phyloP scores from a whole-genome alignment of 352 stramenopile genomes.

The Phytophthora chlamydospora region DNA sequence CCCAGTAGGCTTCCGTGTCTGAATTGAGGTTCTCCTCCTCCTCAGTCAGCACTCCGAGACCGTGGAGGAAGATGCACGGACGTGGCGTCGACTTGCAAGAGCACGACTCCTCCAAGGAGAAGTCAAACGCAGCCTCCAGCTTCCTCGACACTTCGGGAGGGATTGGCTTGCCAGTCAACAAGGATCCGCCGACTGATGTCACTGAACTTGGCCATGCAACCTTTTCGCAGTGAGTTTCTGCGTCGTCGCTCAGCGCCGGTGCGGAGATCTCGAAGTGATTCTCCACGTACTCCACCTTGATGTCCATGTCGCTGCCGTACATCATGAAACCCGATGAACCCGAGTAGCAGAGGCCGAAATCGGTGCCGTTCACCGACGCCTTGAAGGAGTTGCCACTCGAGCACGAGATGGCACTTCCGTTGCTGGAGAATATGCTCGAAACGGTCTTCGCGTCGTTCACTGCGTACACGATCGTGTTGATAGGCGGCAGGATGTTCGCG shows the following conservation, averaged over 20 bases:
- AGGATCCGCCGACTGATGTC: constrained; percentile 17
- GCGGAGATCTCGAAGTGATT: constrained; percentile 15
- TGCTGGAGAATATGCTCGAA: constrained; percentile 11
- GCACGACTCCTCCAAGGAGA: constrained; percentile 14
- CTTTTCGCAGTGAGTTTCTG: constrained; percentile 13
- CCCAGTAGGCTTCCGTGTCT: constrained; percentile 34
- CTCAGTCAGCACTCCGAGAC: constrained; percentile 38
- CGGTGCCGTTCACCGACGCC: constrained; percentile 35
- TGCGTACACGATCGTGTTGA: constrained; percentile 33
- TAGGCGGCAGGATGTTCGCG: constrained; percentile 19
- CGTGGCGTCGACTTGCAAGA: constrained; percentile 23
- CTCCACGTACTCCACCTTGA: constrained; percentile 31
- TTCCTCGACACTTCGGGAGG: constrained; percentile 1
- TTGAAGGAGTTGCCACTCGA: constrained; percentile 31
- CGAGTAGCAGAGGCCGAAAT: constrained; percentile 46
- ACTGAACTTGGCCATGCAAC: constrained; percentile 18
- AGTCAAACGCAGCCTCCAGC: constrained; percentile 13
- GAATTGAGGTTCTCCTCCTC: constrained; percentile 31
- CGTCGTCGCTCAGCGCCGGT: constrained; percentile 6
- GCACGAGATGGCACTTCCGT: constrained; percentile 27
- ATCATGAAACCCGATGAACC: constrained; percentile 31
- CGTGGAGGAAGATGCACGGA: constrained; percentile 43
- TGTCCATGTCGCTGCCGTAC: constrained; percentile 38
- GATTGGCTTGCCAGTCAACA: constrained; percentile 28
- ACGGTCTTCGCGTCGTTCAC: constrained; percentile 26